Base-by-base conservation (phyloP, 2,329 filamentous ascomycete genomes). In the Colletotrichum abscissum region DNA sequence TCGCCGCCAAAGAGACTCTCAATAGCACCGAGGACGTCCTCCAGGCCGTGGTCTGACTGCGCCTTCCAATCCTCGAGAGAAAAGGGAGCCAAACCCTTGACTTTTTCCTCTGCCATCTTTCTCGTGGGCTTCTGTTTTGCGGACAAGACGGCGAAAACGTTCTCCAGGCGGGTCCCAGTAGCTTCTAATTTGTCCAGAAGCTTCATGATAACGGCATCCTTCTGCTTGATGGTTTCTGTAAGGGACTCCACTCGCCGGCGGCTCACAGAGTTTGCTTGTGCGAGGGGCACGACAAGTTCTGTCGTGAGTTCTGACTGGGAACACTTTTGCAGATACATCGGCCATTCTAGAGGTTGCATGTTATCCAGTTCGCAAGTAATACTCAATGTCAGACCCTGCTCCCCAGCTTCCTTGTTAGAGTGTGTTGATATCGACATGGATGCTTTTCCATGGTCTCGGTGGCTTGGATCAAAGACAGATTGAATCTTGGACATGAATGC, bases 401-500 rank as follows among this genome's bases (percentile, higher is more conserved):
- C 82, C 30, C 81, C 82, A 19, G 80, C 77, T 55, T 82, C 83
- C 12, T 83, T 67, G 11, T 66, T 42, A 2, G 82, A 81, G 62
- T 79, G 79, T 2, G 80, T 79, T 5, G 79, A 78, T 57, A 92
- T 78, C 16, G 79, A 82, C 67, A 92, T 77, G 72, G 81, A 81
- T 75, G 85, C 88, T 74, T 82, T 82, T 74, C 80, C 79, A 75
- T 87, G 86, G 49, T 84, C 84, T 24, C 80, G 78, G 49, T 83
- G 82, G 24, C 78, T 89, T 70, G 75, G 84, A 84, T 85, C 88
- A 78, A 90, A 82, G 35, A 88, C 87, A 54, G 83, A 83, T 62
- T 84, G 81, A 22, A 96, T 84, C 77, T 92, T 92, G 26, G 89
- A 86, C 16, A 95, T 84, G 64, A 96, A 90, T 63, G 91, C 91